Percentiles rank a stretch among this genome's conserved stretches.
These are phyloP conservation scores for Fomes fomentarius DNA, from an alignment of 1,284 basidiomycete genomes.

Conservation along the genomic window DNA sequence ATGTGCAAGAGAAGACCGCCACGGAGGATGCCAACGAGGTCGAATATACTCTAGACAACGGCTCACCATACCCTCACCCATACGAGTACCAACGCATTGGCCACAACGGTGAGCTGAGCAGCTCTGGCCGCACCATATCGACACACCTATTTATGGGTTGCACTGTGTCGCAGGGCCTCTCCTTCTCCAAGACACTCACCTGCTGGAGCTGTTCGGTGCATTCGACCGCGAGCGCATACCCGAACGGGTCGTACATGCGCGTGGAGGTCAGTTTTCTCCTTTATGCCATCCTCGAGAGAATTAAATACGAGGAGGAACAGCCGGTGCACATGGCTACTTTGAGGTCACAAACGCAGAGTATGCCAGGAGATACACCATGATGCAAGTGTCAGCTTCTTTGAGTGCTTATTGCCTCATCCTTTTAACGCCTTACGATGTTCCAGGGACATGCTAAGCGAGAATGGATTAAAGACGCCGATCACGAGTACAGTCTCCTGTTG, in stretches of 20 bases:
- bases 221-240: slow-evolving; percentile 59
- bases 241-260: slow-evolving; percentile 46
- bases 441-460: slow-evolving; percentile 30
- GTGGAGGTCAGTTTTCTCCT: slow-evolving; percentile 34
- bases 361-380: slow-evolving; percentile 29
- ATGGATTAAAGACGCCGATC: slow-evolving; percentile 27
- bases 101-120: slow-evolving; percentile 26
- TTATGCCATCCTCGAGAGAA: too few relatives aligned
- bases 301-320: slow-evolving; percentile 16
- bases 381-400: slow-evolving; percentile 40
- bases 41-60: slow-evolving; percentile 34
- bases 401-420: too few relatives aligned
- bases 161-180: slow-evolving; percentile 18
- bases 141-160: background rate
- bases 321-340: slow-evolving; percentile 61
- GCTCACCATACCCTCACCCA: slow-evolving; percentile 33
- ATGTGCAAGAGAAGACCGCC: slow-evolving; percentile 27
- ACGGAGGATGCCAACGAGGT: slow-evolving; percentile 28
- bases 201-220: slow-evolving; percentile 52
- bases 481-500: slow-evolving; percentile 16
- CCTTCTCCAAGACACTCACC: slow-evolving; percentile 28
- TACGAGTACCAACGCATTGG: slow-evolving; percentile 51
- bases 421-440: slow-evolving; percentile 36
- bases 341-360: slow-evolving; percentile 42
- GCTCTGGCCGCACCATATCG: too few relatives aligned